A percentile compares a stretch with the other conserved stretches of the same genome.
These are phyloP conservation scores for Sarcodon sp. DNA, from an alignment of 768 basidiomycete species.

Conservation along the genomic window DNA sequence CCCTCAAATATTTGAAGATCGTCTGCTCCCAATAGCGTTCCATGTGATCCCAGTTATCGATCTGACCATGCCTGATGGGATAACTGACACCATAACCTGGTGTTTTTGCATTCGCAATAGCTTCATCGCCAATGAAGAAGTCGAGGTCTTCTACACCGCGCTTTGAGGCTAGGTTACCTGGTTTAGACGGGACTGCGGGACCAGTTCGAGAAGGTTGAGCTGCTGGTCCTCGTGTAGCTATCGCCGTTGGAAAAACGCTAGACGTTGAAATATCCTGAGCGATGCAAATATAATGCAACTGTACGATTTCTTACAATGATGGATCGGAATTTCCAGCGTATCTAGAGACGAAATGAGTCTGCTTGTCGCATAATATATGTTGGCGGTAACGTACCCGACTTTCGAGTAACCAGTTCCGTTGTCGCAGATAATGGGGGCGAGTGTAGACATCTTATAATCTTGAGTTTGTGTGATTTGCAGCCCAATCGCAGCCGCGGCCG, in stretches of 20 bases:
- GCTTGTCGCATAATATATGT: background rate
- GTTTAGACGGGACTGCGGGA: conserved; percentile 72
- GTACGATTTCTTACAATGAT: conserved; percentile 58
- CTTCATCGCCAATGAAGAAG: conserved; percentile 99
- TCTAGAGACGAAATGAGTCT: conserved; percentile 24
- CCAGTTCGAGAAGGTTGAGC: conserved; percentile 47
- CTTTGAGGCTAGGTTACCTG: conserved; percentile 89
- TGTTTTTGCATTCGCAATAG: conserved; percentile 90
- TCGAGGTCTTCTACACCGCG: conserved; percentile 98
- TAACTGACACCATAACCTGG: conserved; percentile 90
- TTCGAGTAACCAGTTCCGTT: conserved; percentile 97
- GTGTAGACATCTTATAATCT: conserved; percentile 48
- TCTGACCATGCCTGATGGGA: conserved; percentile 95
- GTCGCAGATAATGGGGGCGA: conserved; percentile 94
- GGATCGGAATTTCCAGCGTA: conserved; percentile 99
- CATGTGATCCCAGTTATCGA: conserved; percentile 98
- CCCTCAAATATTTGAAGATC: conserved; percentile 98
- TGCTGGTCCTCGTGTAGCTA: conserved; percentile 75
- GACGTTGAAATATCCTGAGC: conserved; percentile 1
- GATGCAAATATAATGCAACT: background rate
- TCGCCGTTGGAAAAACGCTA: conserved; percentile 97
- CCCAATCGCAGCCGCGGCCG: background rate
- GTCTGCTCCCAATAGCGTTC: conserved; percentile 99
- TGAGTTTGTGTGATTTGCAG: conserved; percentile 5
- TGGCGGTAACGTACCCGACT: conserved; percentile 61